Evolutionary conservation across 768 basidiomycete species (phyloP).

Genomic region (Leccinum ochraceum): DNA sequence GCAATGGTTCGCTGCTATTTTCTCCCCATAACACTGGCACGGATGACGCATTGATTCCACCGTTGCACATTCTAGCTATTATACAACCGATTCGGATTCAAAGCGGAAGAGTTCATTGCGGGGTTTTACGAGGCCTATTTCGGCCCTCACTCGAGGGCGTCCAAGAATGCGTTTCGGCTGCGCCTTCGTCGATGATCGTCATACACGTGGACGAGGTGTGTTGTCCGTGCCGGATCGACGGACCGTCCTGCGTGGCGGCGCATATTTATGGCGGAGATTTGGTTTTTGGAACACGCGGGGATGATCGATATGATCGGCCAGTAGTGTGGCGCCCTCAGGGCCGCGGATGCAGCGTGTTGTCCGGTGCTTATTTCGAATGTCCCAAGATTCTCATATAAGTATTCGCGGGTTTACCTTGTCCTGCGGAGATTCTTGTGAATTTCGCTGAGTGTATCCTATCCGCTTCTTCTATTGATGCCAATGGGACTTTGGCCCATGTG

Average conservation of each 20-base stretch:
- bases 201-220: not conserved
- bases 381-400: not conserved
- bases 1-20: constrained; percentile 57
- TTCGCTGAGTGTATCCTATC: not conserved
- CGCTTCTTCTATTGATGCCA: too few species aligned
- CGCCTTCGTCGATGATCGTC: constrained; percentile 58
- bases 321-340: not conserved
- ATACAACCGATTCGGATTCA: constrained; percentile 87
- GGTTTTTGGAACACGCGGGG: not conserved
- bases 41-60: not conserved
- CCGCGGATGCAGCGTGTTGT: not conserved
- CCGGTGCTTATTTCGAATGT: too few species aligned
- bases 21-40: not conserved
- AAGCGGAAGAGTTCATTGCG: constrained; percentile 80
- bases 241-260: not conserved
- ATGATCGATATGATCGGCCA: not conserved
- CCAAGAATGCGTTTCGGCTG: constrained; percentile 79
- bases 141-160: constrained; percentile 64
- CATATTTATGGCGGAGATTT: constrained; percentile 1
- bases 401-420: not conserved
- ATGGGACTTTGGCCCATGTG: too few species aligned
- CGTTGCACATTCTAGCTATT: constrained; percentile 47
- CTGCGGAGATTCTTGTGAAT: not conserved
- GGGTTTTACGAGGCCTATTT: constrained; percentile 83
- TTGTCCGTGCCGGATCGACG: not conserved